phyloP scores from a whole-genome alignment of 371 early-diverging fungal species.

The Saksenaea vasiformis region DNA sequence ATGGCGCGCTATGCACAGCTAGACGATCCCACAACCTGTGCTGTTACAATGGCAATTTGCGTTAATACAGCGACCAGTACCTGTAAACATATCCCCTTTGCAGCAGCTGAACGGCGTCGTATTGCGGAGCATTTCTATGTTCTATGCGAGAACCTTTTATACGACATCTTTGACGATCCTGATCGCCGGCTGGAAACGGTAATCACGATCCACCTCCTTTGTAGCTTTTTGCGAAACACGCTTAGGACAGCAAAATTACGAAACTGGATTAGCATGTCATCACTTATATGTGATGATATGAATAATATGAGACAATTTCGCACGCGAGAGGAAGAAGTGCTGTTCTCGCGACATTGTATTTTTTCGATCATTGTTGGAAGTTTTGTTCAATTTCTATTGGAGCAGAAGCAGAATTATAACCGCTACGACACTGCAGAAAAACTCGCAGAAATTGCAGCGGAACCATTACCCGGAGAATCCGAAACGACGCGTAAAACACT shows the following conservation, averaged over 20 bases:
- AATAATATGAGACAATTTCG: not conserved
- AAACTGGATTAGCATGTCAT: not conserved
- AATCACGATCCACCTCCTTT: not conserved
- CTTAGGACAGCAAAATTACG: not conserved
- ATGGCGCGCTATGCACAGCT: not conserved
- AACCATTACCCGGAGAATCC: not conserved
- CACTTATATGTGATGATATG: not conserved
- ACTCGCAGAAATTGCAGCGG: not conserved
- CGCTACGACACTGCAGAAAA: not conserved
- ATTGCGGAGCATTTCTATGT: slow-evolving; percentile 9
- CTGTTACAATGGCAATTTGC: slow-evolving; percentile 10
- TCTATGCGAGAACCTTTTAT: not conserved
- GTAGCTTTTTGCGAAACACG: slow-evolving; percentile 1
- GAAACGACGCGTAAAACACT: not conserved
- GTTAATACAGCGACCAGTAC: not conserved
- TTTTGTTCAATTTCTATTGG: not conserved
- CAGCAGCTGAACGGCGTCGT: not conserved
- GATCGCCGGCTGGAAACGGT: slow-evolving; percentile 5
- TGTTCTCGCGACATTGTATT: not conserved
- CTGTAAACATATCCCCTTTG: slow-evolving; percentile 1
- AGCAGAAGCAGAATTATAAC: not conserved
- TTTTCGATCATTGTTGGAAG: not conserved
- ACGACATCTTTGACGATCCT: slow-evolving; percentile 12
- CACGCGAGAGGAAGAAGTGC: not conserved
- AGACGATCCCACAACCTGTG: not conserved